Evolutionary conservation across 148 eudicot species (phyloP).

Genomic region (Pharnaceum exiguum): DNA sequence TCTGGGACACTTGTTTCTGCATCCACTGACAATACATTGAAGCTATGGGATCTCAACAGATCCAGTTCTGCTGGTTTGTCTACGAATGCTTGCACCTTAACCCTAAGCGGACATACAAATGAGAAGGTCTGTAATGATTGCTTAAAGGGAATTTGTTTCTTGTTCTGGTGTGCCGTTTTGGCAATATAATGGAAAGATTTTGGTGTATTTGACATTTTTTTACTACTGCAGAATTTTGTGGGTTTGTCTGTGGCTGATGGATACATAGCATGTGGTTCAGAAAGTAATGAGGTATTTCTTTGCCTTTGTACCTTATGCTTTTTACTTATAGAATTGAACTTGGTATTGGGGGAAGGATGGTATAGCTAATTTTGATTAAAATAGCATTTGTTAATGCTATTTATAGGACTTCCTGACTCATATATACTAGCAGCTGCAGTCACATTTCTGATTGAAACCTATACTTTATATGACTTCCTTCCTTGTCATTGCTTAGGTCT

Average conservation of each 20-base stretch:
- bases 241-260: slow-evolving; percentile 86
- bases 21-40: slow-evolving; percentile 85
- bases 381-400: too few relatives aligned
- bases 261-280: slow-evolving; percentile 90
- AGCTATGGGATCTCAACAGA: slow-evolving; percentile 91
- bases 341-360: background rate
- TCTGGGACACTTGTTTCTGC: slow-evolving; percentile 78
- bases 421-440: background rate
- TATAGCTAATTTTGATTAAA: too few relatives aligned
- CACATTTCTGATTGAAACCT: too few relatives aligned
- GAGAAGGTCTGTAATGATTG: slow-evolving; percentile 57
- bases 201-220: slow-evolving; percentile 1
- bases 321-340: background rate
- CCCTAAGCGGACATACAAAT: slow-evolving; percentile 77
- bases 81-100: slow-evolving; percentile 60
- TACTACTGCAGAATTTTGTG: slow-evolving; percentile 71
- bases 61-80: slow-evolving; percentile 46
- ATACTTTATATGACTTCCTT: slow-evolving; percentile 13
- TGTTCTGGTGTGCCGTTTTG: background rate
- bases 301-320: background rate
- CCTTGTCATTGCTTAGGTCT: slow-evolving; percentile 53
- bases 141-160: slow-evolving; percentile 9
- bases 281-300: slow-evolving; percentile 69
- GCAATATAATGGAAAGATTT: background rate
- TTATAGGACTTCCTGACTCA: background rate